Conservation (phyloP, 2,329 filamentous ascomycete genomes). For the Fusarium austroafricanum region DNA sequence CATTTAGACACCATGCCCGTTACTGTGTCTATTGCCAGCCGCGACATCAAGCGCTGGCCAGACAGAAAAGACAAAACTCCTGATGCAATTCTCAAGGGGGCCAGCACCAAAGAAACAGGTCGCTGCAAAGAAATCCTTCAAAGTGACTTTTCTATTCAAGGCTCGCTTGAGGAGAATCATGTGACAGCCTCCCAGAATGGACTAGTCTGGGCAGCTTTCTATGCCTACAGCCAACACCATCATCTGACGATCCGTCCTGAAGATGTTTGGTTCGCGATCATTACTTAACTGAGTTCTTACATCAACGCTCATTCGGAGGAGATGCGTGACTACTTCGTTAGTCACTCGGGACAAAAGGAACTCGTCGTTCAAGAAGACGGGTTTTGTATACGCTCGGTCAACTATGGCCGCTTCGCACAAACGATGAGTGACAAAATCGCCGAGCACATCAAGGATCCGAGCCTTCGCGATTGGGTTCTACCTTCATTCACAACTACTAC, state of each 20-base stretch:
- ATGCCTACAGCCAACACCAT: neutral
- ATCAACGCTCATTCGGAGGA: neutral
- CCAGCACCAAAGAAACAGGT: neutral
- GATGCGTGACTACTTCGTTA: neutral
- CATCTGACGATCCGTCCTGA: neutral
- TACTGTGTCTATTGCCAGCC: neutral
- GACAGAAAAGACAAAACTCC: neutral
- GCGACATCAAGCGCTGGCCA: neutral
- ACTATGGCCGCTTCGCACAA: neutral
- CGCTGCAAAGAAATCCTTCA: neutral
- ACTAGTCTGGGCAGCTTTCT: neutral
- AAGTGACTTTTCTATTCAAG: accelerated
- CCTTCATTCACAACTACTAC: neutral
- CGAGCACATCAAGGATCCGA: neutral
- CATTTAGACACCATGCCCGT: neutral
- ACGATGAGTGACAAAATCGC: accelerated
- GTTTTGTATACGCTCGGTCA: too few species aligned
- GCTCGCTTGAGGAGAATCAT: accelerated
- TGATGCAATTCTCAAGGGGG: neutral
- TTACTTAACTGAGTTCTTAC: neutral
- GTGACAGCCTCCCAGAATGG: neutral
- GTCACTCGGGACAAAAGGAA: accelerated
- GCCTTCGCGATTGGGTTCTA: neutral
- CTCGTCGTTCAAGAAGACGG: too few species aligned
- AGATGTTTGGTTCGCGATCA: neutral